Percentiles rank a stretch among this genome's conserved stretches.
Conservation (phyloP, 1,284 basidiomycete species). For the Abortiporus biennis region DNA sequence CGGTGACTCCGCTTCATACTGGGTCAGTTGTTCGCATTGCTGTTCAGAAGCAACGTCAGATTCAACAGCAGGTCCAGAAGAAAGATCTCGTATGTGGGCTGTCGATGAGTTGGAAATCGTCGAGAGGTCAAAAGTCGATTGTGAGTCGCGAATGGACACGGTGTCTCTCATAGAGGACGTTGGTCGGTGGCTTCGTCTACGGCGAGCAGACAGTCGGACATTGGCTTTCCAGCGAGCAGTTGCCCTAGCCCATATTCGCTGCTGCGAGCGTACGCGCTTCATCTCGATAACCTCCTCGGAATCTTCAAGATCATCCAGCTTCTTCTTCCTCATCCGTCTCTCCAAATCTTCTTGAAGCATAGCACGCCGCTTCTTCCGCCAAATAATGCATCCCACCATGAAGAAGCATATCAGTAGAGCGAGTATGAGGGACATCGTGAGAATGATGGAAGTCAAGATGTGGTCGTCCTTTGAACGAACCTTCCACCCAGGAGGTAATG, state of each 20-base stretch:
- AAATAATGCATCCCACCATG: conserved; percentile 51
- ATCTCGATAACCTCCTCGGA: conserved; percentile 30
- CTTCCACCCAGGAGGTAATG: conserved; percentile 54
- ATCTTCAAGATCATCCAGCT: conserved; percentile 26
- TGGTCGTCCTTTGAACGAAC: conserved; percentile 12
- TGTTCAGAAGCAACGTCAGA: neutral
- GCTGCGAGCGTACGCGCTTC: conserved; percentile 38
- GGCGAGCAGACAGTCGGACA: conserved; percentile 46
- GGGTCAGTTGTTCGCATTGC: too few species aligned
- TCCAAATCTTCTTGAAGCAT: conserved; percentile 25
- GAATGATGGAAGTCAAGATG: conserved; percentile 38
- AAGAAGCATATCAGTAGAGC: conserved; percentile 49
- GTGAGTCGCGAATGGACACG: neutral
- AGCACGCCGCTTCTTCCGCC: conserved; percentile 36
- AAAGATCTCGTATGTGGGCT: neutral
- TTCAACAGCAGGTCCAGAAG: neutral
- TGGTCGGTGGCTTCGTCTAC: conserved; percentile 32
- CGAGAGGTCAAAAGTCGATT: neutral
- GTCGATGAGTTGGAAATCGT: neutral
- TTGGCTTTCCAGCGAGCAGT: conserved; percentile 61
- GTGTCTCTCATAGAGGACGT: neutral
- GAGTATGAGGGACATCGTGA: conserved; percentile 54
- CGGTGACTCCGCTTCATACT: too few species aligned
- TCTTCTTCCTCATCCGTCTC: conserved; percentile 28
- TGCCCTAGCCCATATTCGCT: conserved; percentile 55